Percentiles rank a stretch among this genome's conserved stretches.
These are phyloP conservation scores for Hymenoscyphus scutula DNA, from an alignment of 2,329 filamentous ascomycete genomes.

Conservation along the genomic window DNA sequence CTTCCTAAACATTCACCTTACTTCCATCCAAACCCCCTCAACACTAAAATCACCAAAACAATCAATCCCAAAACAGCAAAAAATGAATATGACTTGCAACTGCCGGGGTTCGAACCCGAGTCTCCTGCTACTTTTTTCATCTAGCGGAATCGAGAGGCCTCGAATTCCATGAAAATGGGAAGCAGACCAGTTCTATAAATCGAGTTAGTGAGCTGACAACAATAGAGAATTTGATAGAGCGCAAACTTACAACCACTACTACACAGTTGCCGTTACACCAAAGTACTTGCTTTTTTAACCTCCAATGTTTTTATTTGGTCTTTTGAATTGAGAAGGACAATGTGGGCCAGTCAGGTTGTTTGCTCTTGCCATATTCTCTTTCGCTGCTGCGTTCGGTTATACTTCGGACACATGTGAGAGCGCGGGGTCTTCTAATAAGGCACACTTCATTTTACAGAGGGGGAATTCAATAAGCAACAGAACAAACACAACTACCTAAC, in stretches of 20 bases:
- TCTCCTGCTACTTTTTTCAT: too few species aligned
- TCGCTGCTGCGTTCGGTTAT: not conserved
- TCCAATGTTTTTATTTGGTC: not conserved
- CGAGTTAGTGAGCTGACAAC: not conserved
- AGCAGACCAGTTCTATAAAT: conserved; percentile 24
- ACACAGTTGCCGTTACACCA: conserved; percentile 10
- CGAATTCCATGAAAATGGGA: too few species aligned
- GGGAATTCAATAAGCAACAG: not conserved
- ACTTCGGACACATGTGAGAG: not conserved
- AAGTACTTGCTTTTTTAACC: not conserved
- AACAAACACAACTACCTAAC: not conserved
- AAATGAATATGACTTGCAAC: too few species aligned
- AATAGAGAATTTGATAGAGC: not conserved
- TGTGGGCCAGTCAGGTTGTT: too few species aligned
- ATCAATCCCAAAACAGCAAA: too few species aligned
- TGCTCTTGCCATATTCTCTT: too few species aligned
- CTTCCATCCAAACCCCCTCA: not conserved
- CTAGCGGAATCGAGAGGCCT: too few species aligned
- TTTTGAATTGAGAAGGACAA: not conserved
- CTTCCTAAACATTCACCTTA: too few species aligned
- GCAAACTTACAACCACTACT: conserved; percentile 25
- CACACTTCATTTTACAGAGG: not conserved
- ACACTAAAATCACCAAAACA: not conserved
- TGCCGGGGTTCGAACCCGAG: not conserved
- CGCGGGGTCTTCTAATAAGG: not conserved